Evolutionary conservation across 192 early-diverging fungal species (phyloP), one percentile per base, ranked within the genome.

Genomic region (Coemansia erecta): DNA sequence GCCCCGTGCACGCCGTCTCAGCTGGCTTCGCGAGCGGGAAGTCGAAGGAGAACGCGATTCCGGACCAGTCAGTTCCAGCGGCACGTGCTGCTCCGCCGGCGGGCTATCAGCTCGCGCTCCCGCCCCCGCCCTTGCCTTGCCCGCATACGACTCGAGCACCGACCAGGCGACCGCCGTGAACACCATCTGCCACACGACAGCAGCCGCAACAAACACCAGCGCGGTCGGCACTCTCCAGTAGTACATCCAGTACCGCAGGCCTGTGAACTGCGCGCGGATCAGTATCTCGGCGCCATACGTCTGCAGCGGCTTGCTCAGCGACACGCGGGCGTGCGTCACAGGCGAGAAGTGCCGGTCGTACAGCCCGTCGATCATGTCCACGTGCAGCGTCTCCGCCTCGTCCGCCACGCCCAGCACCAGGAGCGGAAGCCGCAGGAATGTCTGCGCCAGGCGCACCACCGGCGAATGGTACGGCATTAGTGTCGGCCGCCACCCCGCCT

Each of bases 161-260:
- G 70, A 70, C 80, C 80, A 82, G 5, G 74, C 62, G 9, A 77
- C 57, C 14, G 56, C 63, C 11, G 71, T 59, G 23, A 80, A 44
- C 8, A 74, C 45, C 28, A 66, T 45, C 59, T 85, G 83, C 82
- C 83, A 86, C 12, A 78, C 61, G 45, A 86, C 71, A 24, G 84
- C 81, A 13, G 66, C 37, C 2, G 73, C 46, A 9, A 88, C 65
- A 63, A 90, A 90, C 15, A 84, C 53, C 8, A 75, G 43, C 1
- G 77, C 85, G 0, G 86, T 87, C 10, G 85, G 83, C 28, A 80
- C 12, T 48, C 81, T 66, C 86, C 87, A 90, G 64, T 90, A 83
- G 72, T 86, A 85, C 89, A 90, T 88, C 70, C 85, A 87, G 72
- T 85, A 87, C n/a, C 85, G 71, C 2, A 88, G 71, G 6, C 87